Conservation (phyloP, 1,284 basidiomycete species). For the Abortiporus biennis region DNA sequence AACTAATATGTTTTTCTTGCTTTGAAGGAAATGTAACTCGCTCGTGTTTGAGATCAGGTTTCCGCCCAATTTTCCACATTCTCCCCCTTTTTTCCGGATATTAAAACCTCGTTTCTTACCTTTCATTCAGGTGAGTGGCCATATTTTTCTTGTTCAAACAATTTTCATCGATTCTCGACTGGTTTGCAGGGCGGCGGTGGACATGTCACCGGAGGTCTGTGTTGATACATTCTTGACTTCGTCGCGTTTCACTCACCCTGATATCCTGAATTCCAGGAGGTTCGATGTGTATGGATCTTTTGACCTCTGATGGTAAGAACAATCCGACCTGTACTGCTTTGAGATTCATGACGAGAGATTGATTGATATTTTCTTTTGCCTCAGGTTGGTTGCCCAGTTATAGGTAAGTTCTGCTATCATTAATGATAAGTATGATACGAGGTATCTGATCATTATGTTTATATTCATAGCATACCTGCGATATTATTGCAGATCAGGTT, state of each 20-base stretch:
- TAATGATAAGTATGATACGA: too few relatives aligned
- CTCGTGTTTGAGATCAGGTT: slow-evolving; percentile 61
- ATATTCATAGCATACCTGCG: slow-evolving; percentile 43
- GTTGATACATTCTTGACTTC: slow-evolving; percentile 1
- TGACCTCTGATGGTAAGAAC: slow-evolving; percentile 51
- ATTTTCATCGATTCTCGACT: too few relatives aligned
- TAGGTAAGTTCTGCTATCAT: slow-evolving; percentile 31
- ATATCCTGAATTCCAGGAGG: slow-evolving; percentile 33
- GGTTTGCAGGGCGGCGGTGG: slow-evolving; percentile 40
- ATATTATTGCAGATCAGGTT: slow-evolving; percentile 58
- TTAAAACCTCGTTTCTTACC: slow-evolving; percentile 56
- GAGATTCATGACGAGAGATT: too few relatives aligned
- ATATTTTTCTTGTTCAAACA: background rate
- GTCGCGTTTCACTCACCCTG: background rate
- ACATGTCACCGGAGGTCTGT: slow-evolving; percentile 52
- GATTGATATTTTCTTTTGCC: too few relatives aligned
- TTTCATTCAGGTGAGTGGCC: slow-evolving; percentile 36
- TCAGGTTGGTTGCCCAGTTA: slow-evolving; percentile 61
- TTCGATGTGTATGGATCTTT: slow-evolving; percentile 63
- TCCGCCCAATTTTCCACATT: slow-evolving; percentile 48
- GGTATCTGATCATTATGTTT: too few relatives aligned
- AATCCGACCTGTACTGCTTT: too few relatives aligned
- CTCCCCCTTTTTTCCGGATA: slow-evolving; percentile 60
- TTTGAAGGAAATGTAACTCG: too few relatives aligned
- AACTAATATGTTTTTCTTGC: slow-evolving; percentile 2